phyloP scores from a whole-genome alignment of 768 basidiomycete genomes.

The Porpolomopsis calyptriformis region DNA sequence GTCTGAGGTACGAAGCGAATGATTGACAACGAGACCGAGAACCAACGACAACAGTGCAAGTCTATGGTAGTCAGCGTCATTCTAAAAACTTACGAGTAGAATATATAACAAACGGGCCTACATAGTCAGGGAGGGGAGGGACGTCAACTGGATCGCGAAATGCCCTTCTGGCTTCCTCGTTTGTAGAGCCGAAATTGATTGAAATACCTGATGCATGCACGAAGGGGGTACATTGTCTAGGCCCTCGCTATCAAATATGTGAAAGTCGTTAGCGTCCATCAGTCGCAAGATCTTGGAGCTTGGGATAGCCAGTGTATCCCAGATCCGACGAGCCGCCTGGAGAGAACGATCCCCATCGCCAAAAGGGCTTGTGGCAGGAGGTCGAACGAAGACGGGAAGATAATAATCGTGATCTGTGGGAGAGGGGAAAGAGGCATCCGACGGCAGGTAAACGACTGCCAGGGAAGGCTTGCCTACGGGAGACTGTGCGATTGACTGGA shows the following conservation, averaged over 20 bases:
- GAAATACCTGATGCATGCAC: constrained; percentile 35
- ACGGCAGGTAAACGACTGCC: constrained; percentile 58
- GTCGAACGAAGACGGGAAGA: constrained; percentile 45
- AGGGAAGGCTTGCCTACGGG: constrained; percentile 42
- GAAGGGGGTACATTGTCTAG: constrained; percentile 32
- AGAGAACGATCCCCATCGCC: constrained; percentile 18
- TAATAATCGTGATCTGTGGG: constrained; percentile 35
- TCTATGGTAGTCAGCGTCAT: constrained; percentile 25
- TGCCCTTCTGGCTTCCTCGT: constrained; percentile 28
- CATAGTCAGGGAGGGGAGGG: constrained; percentile 56
- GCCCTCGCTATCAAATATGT: constrained; percentile 38
- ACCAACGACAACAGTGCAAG: constrained; percentile 61
- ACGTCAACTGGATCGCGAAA: constrained; percentile 33
- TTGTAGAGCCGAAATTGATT: constrained; percentile 27
- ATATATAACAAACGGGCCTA: constrained; percentile 25
- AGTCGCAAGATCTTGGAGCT: constrained; percentile 30
- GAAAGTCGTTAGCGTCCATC: constrained; percentile 20
- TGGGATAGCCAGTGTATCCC: constrained; percentile 35
- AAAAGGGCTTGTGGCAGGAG: constrained; percentile 11
- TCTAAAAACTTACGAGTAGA: constrained; percentile 8
- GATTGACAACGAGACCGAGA: constrained; percentile 50
- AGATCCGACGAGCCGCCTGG: constrained; percentile 29
- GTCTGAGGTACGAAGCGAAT: constrained; percentile 31
- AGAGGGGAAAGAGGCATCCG: constrained; percentile 21
- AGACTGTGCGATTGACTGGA: constrained; percentile 1